Percentiles rank a stretch among this genome's conserved stretches.
These are phyloP conservation scores for Aspergillus ellipticus DNA, from an alignment of 495 filamentous ascomycete species.

Conservation along the genomic window DNA sequence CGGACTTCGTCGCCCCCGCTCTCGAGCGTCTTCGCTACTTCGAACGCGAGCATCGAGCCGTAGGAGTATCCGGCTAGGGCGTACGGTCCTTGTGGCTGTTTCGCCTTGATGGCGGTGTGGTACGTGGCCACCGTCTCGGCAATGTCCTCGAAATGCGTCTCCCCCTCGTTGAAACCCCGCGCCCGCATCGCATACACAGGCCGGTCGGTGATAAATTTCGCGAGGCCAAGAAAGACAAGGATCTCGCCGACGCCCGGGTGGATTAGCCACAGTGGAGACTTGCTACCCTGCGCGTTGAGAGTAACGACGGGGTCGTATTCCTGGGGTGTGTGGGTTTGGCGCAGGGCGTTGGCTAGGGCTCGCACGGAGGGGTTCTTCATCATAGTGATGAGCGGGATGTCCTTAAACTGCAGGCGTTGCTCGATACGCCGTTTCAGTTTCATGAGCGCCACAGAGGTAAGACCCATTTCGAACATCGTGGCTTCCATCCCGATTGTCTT, in stretches of 20 bases:
- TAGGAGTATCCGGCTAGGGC: slow-evolving; percentile 54
- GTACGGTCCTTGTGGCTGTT: slow-evolving; percentile 54
- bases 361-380: slow-evolving; percentile 10
- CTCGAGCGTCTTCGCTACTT: slow-evolving; percentile 47
- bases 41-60: slow-evolving; percentile 53
- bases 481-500: slow-evolving; percentile 23
- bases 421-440: slow-evolving; percentile 1
- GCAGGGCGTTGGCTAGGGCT: slow-evolving; percentile 22
- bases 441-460: slow-evolving; percentile 40
- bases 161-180: slow-evolving; percentile 44
- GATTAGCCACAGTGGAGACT: slow-evolving; percentile 49
- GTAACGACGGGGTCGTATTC: slow-evolving; percentile 47
- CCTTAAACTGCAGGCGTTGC: background rate
- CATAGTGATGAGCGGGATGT: slow-evolving; percentile 6
- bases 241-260: slow-evolving; percentile 58
- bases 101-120: slow-evolving; percentile 34
- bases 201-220: slow-evolving; percentile 43
- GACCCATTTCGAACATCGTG: slow-evolving; percentile 34
- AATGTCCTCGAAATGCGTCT: slow-evolving; percentile 32
- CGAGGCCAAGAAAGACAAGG: slow-evolving; percentile 51
- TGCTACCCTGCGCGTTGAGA: slow-evolving; percentile 42
- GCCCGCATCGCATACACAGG: slow-evolving; percentile 53
- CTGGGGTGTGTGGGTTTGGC: slow-evolving; percentile 19
- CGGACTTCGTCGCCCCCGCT: slow-evolving; percentile 21
- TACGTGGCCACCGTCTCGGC: slow-evolving; percentile 39